Conservation (phyloP, 2,329 filamentous ascomycete genomes). For the Domatiomyces globalis region DNA sequence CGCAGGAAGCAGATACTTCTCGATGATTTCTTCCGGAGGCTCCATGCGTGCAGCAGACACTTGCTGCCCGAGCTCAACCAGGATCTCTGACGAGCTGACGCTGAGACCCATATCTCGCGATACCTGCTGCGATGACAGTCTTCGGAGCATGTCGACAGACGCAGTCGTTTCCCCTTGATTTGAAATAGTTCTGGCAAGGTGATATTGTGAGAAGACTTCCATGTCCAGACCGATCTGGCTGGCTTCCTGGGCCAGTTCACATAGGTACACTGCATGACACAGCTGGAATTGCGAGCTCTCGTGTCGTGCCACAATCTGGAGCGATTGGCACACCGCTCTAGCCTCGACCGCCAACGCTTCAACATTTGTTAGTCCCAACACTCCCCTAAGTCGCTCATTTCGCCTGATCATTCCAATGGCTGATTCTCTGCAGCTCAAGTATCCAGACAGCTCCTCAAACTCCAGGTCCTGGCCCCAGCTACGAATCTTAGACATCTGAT, state of each 20-base stretch:
- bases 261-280: slow-evolving; percentile 71
- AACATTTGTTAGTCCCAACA: slow-evolving; percentile 45
- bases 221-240: slow-evolving; percentile 58
- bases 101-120: slow-evolving; percentile 38
- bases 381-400: slow-evolving; percentile 47
- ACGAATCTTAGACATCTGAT: slow-evolving; percentile 50
- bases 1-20: slow-evolving; percentile 70
- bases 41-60: slow-evolving; percentile 81
- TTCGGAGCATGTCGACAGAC: slow-evolving; percentile 75
- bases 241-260: slow-evolving; percentile 58
- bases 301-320: slow-evolving; percentile 63
- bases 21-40: slow-evolving; percentile 79
- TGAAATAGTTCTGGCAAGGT: slow-evolving; percentile 83
- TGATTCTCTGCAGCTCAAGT: slow-evolving; percentile 71
- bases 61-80: slow-evolving; percentile 78
- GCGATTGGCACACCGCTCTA: slow-evolving; percentile 59
- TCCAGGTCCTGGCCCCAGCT: slow-evolving; percentile 71
- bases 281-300: slow-evolving; percentile 74
- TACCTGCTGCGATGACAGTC: not conserved
- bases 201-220: slow-evolving; percentile 62
- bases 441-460: slow-evolving; percentile 56
- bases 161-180: slow-evolving; percentile 79
- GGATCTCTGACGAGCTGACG: slow-evolving; percentile 53
- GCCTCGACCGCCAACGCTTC: slow-evolving; percentile 60
- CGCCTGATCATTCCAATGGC: slow-evolving; percentile 66